Evolutionary conservation across 371 early-diverging fungal species (phyloP), one percentile per base, ranked within the genome.

Genomic region (Syncephalastrum sp.): DNA sequence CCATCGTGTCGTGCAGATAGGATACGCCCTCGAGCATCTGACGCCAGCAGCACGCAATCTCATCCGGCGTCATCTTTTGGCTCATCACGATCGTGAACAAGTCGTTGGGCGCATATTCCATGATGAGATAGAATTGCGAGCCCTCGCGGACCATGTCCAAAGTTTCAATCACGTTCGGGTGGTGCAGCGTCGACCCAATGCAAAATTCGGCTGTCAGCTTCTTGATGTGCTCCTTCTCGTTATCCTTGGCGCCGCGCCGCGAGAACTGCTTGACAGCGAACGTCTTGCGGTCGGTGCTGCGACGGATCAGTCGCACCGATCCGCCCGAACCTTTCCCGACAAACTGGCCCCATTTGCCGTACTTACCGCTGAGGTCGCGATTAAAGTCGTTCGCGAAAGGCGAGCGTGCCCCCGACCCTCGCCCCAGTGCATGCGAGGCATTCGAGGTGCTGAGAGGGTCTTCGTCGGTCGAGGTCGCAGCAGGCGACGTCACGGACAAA

Each of bases 261-360:
- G 89, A 74, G 70, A 93, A 93, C 72, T 91, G 89, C 61, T 93
- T 89, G 62, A 86, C 86, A 3, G 89, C 89, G 70, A 87, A 86
- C 48, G 75, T 69, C 65, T 82, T 80, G 58, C 68, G 61, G 54
- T 81, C 84, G 1, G 70, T 66, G 50, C 78, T 74, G 55, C 82
- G 73, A 33, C 75, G 78, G n/a, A 82, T 70, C 23, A 89, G 64
- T 14, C 87, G 80, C 21, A 91, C 91, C 0, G 86, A 85, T 10
- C 91, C 91, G 41, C 90, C 90, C 2, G 88, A 82, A 25, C 90
- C 91, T 33, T 82, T 77, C 42, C 91, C 91, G n/a, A 91, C 72
- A 56, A 27, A 58, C 64, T 69, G 69, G 70, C 75, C 75, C 75
- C 75, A 75, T 55, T 75, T 72, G 49, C 75, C 75, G 59, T 75